Conservation (phyloP, 805 yeast genomes). For the Candida boleticola region DNA sequence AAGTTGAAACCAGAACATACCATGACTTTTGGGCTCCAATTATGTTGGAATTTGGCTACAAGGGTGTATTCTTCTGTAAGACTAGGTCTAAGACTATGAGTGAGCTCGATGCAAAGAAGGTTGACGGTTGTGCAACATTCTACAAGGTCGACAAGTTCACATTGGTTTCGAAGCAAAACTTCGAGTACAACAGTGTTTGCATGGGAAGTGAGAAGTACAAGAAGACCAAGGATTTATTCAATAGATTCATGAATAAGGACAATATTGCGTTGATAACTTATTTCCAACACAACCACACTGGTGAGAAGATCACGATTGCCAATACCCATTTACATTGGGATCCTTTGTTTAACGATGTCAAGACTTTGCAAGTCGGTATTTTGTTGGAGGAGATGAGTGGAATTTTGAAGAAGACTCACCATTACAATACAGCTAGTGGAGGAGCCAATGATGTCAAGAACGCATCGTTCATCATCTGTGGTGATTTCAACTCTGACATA, state of each 20-base stretch:
- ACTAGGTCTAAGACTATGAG: constrained; percentile 90
- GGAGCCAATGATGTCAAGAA: constrained; percentile 52
- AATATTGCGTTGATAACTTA: constrained; percentile 80
- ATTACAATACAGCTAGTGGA: constrained; percentile 26
- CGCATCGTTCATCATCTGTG: constrained; percentile 82
- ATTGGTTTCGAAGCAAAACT: constrained; percentile 63
- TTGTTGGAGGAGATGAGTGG: constrained; percentile 82
- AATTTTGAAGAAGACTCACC: constrained; percentile 50
- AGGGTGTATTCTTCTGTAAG: constrained; percentile 79
- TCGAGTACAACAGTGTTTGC: constrained; percentile 82
- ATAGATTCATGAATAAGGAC: constrained; percentile 94
- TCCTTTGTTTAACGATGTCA: constrained; percentile 93
- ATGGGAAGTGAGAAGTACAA: constrained; percentile 82
- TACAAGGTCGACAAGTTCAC: constrained; percentile 68
- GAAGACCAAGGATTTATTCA: constrained; percentile 90
- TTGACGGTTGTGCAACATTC: constrained; percentile 98
- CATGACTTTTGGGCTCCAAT: constrained; percentile 85
- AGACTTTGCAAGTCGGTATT: constrained; percentile 92
- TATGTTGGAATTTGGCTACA: constrained; percentile 71
- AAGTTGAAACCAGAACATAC: constrained; percentile 83
- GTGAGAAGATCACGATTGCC: constrained; percentile 69
- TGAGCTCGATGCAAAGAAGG: constrained; percentile 77
- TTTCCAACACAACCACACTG: constrained; percentile 70
- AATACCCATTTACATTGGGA: constrained; percentile 99
- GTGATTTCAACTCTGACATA: constrained; percentile 88